phyloP scores from a whole-genome alignment of 192 early-diverging fungal genomes.

The Coemansia sp. region DNA sequence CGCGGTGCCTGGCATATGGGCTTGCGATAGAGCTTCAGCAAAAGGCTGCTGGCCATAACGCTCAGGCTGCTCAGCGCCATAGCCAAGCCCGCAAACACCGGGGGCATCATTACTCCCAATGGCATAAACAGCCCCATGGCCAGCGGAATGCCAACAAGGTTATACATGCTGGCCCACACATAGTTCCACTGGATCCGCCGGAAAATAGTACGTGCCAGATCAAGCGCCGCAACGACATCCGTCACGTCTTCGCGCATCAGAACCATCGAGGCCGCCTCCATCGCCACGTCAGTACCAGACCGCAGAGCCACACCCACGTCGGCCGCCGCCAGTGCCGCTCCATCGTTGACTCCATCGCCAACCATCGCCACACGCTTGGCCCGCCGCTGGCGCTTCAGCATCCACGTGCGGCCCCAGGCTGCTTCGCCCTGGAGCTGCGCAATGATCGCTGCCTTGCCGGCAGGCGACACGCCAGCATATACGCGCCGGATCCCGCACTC shows the following conservation, averaged over 20 bases:
- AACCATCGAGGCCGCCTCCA: slow-evolving; percentile 91
- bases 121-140: slow-evolving; percentile 92
- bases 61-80: slow-evolving; percentile 92
- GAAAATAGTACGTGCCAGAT: slow-evolving; percentile 82
- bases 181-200: slow-evolving; percentile 82
- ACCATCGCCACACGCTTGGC: slow-evolving; percentile 74
- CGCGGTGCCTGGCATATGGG: slow-evolving; percentile 37
- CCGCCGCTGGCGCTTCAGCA: slow-evolving; percentile 3
- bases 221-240: slow-evolving; percentile 82
- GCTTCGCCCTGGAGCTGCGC: slow-evolving; percentile 60
- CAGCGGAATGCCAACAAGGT: slow-evolving; percentile 83
- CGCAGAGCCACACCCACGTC: slow-evolving; percentile 87
- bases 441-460: slow-evolving; percentile 82
- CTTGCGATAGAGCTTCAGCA: slow-evolving; percentile 68
- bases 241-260: slow-evolving; percentile 85
- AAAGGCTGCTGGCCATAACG: slow-evolving; percentile 85
- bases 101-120: slow-evolving; percentile 77
- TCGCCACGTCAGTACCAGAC: slow-evolving; percentile 92
- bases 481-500: slow-evolving; percentile 82
- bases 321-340: slow-evolving; percentile 79
- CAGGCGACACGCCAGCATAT: slow-evolving; percentile 86
- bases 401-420: slow-evolving; percentile 4
- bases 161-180: slow-evolving; percentile 87
- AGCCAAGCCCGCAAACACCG: slow-evolving; percentile 89
- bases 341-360: slow-evolving; percentile 96